phyloP scores from a whole-genome alignment of 116 monocot genomes.

The Iris pallida region DNA sequence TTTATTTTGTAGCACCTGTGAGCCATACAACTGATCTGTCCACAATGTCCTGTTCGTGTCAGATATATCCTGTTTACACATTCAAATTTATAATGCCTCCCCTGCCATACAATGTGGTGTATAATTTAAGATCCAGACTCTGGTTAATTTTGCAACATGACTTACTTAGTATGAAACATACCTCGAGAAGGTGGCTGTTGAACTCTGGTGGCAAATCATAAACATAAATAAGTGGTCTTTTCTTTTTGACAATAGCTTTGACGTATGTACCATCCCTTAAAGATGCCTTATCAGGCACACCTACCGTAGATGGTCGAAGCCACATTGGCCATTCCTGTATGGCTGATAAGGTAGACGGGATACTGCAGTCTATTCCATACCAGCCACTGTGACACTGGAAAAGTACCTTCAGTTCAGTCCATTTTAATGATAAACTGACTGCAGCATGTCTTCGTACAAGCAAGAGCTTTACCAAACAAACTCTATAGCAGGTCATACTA shows the following conservation, averaged over 20 bases:
- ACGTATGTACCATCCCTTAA: conserved; percentile 14
- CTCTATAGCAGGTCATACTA: background rate
- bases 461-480: background rate
- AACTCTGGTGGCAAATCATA: conserved; percentile 87
- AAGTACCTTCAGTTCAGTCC: conserved; percentile 4
- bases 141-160: background rate
- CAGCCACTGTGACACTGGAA: conserved; percentile 65
- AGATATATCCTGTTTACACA: conserved; percentile 86
- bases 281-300: conserved; percentile 26
- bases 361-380: conserved; percentile 88
- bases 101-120: conserved; percentile 30
- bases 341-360: conserved; percentile 49
- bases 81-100: conserved; percentile 66
- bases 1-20: conserved; percentile 42
- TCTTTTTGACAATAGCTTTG: conserved; percentile 53
- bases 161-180: conserved; percentile 8
- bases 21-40: conserved; percentile 69
- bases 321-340: conserved; percentile 64
- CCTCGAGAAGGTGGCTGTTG: conserved; percentile 80
- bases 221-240: conserved; percentile 78
- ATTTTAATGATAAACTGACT: background rate
- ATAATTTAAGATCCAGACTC: background rate
- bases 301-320: conserved; percentile 56
- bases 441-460: background rate
- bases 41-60: conserved; percentile 71